Base-by-base conservation (phyloP, 2,329 filamentous ascomycete species). In the Botrytis byssoidea region DNA sequence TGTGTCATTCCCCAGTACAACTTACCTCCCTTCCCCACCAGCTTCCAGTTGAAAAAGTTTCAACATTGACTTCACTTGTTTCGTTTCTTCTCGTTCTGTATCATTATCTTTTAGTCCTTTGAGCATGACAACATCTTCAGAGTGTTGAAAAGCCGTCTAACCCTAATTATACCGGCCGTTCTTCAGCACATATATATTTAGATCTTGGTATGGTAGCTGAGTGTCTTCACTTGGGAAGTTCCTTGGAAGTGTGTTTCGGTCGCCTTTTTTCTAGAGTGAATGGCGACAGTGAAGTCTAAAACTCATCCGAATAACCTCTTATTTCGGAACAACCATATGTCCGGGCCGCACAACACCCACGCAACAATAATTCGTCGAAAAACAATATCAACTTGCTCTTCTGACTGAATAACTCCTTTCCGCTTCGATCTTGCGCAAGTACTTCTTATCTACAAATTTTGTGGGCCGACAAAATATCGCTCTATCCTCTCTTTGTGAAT, bases 241-340 rank as follows among this genome's bases (percentile, higher is more conserved):
- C n/a, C 48, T 68, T 68, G 48, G 46, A 10, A 57, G 46, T 29
- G 35, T 55, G n/a, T 55, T 40, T 32, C 29, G 46, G 46, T 40
- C 48, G n/a, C 14, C 25, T 25, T 68, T 68, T 68, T n/a, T 68
- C 40, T 29, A 35, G 48, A 25, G 25, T 57, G 66, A 68, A 68
- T 37, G 37, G 66, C 66, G 48, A 68, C 66, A 42, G 66, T 68
- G 66, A 68, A 57, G 48, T 68, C 48, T 68, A 7, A 42, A 6
- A 44, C 12, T 57, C 37, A 68, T 68, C 66, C 22, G 48, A 68
- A 68, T 57, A 57, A 42, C 66, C n/a, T 68, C 66, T 22, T 25
- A 32, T 68, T 57, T 57, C 35, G 66, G 66, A 68, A 57, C 18
- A 68, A 57, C 48, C 48, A 42, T 57, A 32, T 68, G 25, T 48